Evolutionary conservation across 1,284 basidiomycete species (phyloP).

Genomic region (Cutaneotrichosporon mucoides): DNA sequence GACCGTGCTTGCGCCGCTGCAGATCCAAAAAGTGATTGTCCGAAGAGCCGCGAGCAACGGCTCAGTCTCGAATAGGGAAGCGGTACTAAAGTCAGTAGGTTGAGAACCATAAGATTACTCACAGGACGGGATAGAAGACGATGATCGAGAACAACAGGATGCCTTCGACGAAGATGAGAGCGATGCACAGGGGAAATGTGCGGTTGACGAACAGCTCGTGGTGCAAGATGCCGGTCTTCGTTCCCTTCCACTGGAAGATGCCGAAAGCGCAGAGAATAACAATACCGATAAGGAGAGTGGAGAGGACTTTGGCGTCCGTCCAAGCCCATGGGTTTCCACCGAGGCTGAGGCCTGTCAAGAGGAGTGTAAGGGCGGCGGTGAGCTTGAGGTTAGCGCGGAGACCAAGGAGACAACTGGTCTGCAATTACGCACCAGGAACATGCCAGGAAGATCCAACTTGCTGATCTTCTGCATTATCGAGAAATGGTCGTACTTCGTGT

Average conservation of each 20-base stretch:
- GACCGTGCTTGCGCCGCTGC: constrained; percentile 4
- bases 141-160: constrained; percentile 15
- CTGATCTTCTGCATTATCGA: constrained; percentile 6
- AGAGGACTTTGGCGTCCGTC: constrained; percentile 5
- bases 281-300: constrained; percentile 8
- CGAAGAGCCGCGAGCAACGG: constrained; percentile 9
- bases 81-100: constrained; percentile 2
- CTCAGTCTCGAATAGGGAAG: constrained; percentile 12
- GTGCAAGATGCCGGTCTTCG: constrained; percentile 11
- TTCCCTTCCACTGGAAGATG: constrained; percentile 14
- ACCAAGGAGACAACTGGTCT: too few relatives aligned
- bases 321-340: constrained; percentile 15
- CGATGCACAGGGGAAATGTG: constrained; percentile 16
- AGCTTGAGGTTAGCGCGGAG: constrained; percentile 3
- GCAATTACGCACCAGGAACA: neutral
- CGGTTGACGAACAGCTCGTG: constrained; percentile 20
- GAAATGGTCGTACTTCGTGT: constrained; percentile 11
- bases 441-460: constrained; percentile 8
- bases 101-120: neutral
- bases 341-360: constrained; percentile 5
- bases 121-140: constrained; percentile 19
- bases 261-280: constrained; percentile 2
- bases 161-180: constrained; percentile 21
- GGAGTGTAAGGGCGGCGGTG: neutral
- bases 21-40: constrained; percentile 8